Evolutionary conservation across 2,329 filamentous ascomycete species (phyloP), one percentile per base, ranked within the genome.

Genomic region (Sporothrix mexicana): DNA sequence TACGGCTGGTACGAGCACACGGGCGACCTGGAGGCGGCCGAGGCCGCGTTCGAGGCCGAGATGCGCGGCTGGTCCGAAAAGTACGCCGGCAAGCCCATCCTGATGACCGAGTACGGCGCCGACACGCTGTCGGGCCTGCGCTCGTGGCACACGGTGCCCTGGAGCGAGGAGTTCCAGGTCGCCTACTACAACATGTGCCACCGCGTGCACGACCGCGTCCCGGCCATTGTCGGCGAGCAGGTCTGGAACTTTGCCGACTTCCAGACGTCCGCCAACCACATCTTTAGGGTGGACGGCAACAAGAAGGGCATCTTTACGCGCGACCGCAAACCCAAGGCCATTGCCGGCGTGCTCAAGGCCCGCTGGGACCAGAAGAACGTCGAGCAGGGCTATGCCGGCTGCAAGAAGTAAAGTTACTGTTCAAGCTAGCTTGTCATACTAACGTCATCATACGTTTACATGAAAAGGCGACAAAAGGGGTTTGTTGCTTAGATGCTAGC

Each of bases 171-270:
- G 15, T 62, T 43, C 57, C 57, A 62, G 57, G 30, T 62, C 30
- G 36, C 30, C 57, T 62, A 62, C 57, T 43, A 62, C 57, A 9
- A 62, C 57, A 62, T 62, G 57, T 62, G 57, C 57, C 57, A 62
- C 25, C 57, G 57, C 30, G 57, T 62, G 25, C 57, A 62, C 57
- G 57, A 62, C 57, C 30, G 30, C 30, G 20, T 62, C 15, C 57
- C 57, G 25, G 57, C 57, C 57, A n/a, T 62, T 17, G 12, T 62
- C 20, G 57, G 57, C 7, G 57, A 62, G 57, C 57, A 62, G 57
- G 57, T 62, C 15, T 62, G 57, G 57, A 62, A 62, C 57, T 62
- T 62, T 62, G 57, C 57, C 30, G 57, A 62, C 7, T 62, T 62
- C 57, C 30, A 62, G 57, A 62, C 57, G 3, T 13, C 57, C 25